phyloP scores from a whole-genome alignment of 1,139 yeast genomes.

The Debaryomyces sp. region DNA sequence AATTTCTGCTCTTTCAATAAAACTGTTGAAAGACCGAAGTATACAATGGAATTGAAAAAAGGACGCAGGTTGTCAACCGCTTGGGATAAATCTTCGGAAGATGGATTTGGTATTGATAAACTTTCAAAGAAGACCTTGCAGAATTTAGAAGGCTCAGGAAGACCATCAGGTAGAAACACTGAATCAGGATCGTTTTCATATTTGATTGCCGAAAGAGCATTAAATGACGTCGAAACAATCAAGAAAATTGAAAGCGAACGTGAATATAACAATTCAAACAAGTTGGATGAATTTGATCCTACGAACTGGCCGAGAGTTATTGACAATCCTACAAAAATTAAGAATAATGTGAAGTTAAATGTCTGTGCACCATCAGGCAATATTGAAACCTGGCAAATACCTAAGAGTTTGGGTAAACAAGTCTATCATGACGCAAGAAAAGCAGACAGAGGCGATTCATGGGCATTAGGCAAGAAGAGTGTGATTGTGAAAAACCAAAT shows the following conservation, averaged over 20 bases:
- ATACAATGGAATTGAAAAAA: conserved; percentile 75
- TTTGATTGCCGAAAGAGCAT: conserved; percentile 66
- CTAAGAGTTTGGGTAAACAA: conserved; percentile 75
- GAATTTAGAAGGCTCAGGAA: conserved; percentile 61
- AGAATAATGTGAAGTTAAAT: conserved; percentile 80
- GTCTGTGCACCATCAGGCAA: conserved; percentile 81
- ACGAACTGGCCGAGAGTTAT: conserved; percentile 75
- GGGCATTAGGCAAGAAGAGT: conserved; percentile 82
- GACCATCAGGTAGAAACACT: conserved; percentile 70
- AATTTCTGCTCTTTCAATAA: conserved; percentile 80
- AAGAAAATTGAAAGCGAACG: conserved; percentile 38
- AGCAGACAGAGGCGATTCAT: conserved; percentile 79
- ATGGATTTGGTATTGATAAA: conserved; percentile 51
- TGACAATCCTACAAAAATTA: conserved; percentile 71
- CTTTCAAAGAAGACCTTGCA: conserved; percentile 29
- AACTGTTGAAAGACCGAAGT: conserved; percentile 75
- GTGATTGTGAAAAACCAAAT: conserved; percentile 41
- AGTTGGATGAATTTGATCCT: conserved; percentile 28
- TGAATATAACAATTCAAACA: conserved; percentile 26
- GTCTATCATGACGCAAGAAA: conserved; percentile 91
- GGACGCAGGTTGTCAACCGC: conserved; percentile 73
- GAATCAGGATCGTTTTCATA: conserved; percentile 81
- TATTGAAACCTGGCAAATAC: conserved; percentile 84
- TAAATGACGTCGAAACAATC: conserved; percentile 35
- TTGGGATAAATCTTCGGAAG: conserved; percentile 65